A percentile compares a stretch with the other conserved stretches of the same genome.
Evolutionary conservation across 2,329 filamentous ascomycete species (phyloP).

Genomic region (Beauveria brongniartii): DNA sequence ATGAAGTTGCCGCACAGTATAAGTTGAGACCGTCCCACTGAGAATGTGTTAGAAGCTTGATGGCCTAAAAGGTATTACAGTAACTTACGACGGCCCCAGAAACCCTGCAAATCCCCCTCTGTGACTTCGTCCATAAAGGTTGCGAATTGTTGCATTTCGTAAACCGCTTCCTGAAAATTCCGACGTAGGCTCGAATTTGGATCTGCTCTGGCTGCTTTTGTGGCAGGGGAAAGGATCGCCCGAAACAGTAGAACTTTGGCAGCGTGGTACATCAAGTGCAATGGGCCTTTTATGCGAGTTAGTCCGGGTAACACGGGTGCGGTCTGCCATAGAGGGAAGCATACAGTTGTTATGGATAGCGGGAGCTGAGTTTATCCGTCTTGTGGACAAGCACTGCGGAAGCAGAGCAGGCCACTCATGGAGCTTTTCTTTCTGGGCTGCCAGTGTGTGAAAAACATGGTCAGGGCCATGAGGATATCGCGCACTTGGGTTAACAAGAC

Average conservation of each 20-base stretch:
- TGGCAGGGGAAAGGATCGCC: constrained; percentile 38
- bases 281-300: constrained; percentile 21
- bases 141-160: constrained; percentile 29
- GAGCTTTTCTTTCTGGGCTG: constrained; percentile 21
- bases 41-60: neutral
- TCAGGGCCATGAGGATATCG: constrained; percentile 14
- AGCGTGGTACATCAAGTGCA: constrained; percentile 35
- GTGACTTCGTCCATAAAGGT: constrained; percentile 29
- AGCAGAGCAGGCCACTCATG: constrained; percentile 29
- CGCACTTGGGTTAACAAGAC: constrained; percentile 19
- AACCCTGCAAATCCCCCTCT: constrained; percentile 29
- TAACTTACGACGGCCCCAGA: constrained; percentile 37
- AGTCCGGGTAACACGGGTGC: neutral
- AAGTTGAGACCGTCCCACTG: constrained; percentile 31
- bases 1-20: constrained; percentile 40
- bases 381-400: constrained; percentile 26
- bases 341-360: constrained; percentile 19
- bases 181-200: constrained; percentile 27
- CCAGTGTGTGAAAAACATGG: constrained; percentile 17
- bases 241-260: constrained; percentile 33
- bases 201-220: constrained; percentile 29
- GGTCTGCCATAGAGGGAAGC: neutral
- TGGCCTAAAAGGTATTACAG: neutral
- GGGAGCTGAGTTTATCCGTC: constrained; percentile 10
- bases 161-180: constrained; percentile 27